Conservation (phyloP, 164 flowering plant species). For the Cinnamomum chago region DNA sequence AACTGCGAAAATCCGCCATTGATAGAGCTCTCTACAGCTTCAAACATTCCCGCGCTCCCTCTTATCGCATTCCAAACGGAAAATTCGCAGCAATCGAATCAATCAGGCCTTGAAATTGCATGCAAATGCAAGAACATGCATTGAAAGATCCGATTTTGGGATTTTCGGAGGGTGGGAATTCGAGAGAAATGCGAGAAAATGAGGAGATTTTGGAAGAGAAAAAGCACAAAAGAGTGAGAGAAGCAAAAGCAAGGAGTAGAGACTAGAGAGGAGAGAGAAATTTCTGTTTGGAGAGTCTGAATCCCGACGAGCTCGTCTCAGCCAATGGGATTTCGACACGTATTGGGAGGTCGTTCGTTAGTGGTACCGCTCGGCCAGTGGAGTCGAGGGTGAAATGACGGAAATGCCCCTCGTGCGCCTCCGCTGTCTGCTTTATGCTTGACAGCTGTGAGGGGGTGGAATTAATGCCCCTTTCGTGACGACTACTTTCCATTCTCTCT, state of each 20-base stretch:
- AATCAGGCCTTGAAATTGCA: background rate
- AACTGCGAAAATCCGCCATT: constrained; percentile 5
- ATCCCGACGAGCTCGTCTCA: background rate
- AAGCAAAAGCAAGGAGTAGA: background rate
- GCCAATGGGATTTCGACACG: background rate
- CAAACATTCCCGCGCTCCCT: background rate
- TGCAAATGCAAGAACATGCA: background rate
- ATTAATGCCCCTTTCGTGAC: too few relatives aligned
- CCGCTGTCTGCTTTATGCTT: too few relatives aligned
- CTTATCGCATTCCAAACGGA: background rate
- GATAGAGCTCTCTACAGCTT: constrained; percentile 1
- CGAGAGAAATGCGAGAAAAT: background rate
- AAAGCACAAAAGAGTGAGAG: background rate
- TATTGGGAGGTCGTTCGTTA: background rate
- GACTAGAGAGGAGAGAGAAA: background rate
- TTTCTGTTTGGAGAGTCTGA: background rate
- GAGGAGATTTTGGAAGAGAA: background rate
- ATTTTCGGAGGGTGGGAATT: background rate
- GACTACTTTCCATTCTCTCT: too few relatives aligned
- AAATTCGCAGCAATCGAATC: background rate
- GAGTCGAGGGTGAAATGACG: background rate
- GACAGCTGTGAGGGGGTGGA: too few relatives aligned
- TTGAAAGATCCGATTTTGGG: background rate
- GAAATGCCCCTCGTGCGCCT: too few relatives aligned
- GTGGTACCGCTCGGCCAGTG: background rate